Base-by-base conservation (phyloP, 2,329 filamentous ascomycete genomes). In the Teratosphaeria zuluensis region DNA sequence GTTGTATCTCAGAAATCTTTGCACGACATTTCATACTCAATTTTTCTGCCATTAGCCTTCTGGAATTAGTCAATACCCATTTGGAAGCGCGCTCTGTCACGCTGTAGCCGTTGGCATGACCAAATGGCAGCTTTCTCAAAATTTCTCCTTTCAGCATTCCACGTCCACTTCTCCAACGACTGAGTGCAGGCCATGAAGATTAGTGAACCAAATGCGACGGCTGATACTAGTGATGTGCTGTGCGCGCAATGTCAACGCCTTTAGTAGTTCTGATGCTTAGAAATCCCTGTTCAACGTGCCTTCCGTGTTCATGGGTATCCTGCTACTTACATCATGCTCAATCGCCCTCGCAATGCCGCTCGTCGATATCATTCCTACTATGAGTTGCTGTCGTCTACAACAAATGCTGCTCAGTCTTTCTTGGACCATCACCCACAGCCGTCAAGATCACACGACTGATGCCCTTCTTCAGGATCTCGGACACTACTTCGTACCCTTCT, bases 391-490 rank as follows among this genome's bases (percentile, higher is more conserved):
- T 48, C 42, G 42, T 21, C 16, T 48, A 48, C 42, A 48, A 61
- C 30, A 72, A 62, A 61, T 72, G 69, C 70, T 92, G 83, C 16
- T 92, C 82, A 4, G 90, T 89, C 79, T 84, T 89, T 63, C 87
- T 76, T 0, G 94, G 94, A 0, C 92, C 94, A 72, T 95, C 90
- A 1, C 94, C 94, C 51, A 99, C 94, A 56, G 87, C 82, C 1
- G 95, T 97, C 77, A 92, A 78, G 65, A 99, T 99, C 42, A 99
- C 86, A 63, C 92, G 84, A 74, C 87, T 90, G 4, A 99, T 86
- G 30, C 94, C 94, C 48, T 85, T 82, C 76, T 86, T 85, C 64
- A 99, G 74, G 38, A 72, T 61, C 42, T 72, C 70, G 3, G 73
- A 71, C n/a, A 86, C 81, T 56, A 82, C 78, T 62, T 85, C 82